A percentile compares a stretch with the other conserved stretches of the same genome.
phyloP scores from a whole-genome alignment of 352 stramenopile species.

The Hyaloperonospora arabidopsidis region DNA sequence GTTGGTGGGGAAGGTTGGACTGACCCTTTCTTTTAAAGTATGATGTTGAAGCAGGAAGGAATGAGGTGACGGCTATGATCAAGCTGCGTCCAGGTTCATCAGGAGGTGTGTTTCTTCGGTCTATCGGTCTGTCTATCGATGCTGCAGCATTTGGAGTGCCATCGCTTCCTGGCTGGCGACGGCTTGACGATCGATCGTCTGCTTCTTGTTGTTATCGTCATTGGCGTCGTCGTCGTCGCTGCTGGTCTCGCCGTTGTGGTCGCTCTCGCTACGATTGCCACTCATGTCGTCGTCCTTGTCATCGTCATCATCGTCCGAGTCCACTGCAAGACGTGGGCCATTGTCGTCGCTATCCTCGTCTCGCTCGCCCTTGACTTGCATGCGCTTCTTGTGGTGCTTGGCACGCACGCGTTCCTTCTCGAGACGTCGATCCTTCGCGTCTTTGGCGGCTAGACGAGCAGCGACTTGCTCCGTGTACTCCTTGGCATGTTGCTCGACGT shows the following conservation, averaged over 20 bases:
- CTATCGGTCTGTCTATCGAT: constrained; percentile 23
- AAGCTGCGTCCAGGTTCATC: too few relatives aligned
- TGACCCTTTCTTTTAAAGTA: background rate
- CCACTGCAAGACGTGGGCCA: constrained; percentile 34
- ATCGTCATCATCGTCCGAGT: constrained; percentile 35
- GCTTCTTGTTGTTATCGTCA: constrained; percentile 13
- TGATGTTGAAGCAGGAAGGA: background rate
- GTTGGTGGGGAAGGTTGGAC: background rate
- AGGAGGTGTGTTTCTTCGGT: too few relatives aligned
- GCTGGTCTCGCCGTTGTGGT: constrained; percentile 29
- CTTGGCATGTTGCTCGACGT: constrained; percentile 61
- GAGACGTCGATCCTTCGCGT: constrained; percentile 64
- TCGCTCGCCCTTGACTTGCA: constrained; percentile 75
- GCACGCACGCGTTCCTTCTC: constrained; percentile 84
- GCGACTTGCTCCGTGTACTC: constrained; percentile 58
- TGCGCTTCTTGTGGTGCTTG: constrained; percentile 86
- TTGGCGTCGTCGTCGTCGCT: constrained; percentile 27
- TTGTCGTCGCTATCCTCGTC: constrained; percentile 34
- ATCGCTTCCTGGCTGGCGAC: constrained; percentile 74
- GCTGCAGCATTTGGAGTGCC: constrained; percentile 70
- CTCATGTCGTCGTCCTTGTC: constrained; percentile 26
- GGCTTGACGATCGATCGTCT: constrained; percentile 39
- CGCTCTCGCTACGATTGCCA: constrained; percentile 14
- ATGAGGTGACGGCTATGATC: background rate
- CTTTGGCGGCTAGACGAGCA: constrained; percentile 64